A percentile compares a stretch with the other conserved stretches of the same genome.
Conservation (phyloP, 2,329 filamentous ascomycete genomes). For the Colletotrichum siamense region DNA sequence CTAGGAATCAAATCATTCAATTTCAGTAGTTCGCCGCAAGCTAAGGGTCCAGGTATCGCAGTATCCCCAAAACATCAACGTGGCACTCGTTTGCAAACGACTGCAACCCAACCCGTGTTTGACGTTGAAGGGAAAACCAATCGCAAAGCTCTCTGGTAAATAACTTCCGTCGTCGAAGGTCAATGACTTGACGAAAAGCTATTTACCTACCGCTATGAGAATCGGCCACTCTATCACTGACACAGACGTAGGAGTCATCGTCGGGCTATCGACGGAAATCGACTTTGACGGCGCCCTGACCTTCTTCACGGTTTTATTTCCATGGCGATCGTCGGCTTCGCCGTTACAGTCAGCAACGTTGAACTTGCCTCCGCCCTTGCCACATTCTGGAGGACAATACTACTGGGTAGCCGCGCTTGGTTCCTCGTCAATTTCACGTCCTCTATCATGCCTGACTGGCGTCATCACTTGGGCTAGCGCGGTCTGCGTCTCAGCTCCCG, state of each 20-base stretch:
- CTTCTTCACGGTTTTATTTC: background rate
- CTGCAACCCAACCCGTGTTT: no score
- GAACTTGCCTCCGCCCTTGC: background rate
- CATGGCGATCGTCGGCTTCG: background rate
- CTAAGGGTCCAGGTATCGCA: no score
- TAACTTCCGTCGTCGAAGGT: background rate
- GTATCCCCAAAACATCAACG: no score
- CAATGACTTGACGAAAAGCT: background rate
- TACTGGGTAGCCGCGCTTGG: background rate
- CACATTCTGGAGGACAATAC: background rate
- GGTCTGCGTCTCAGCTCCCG: background rate
- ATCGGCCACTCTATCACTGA: background rate
- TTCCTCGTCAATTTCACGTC: background rate
- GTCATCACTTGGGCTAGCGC: background rate
- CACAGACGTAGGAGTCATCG: background rate
- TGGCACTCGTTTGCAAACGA: no score
- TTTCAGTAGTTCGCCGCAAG: no score
- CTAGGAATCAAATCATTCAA: no score
- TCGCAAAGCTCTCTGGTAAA: background rate
- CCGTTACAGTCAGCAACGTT: background rate
- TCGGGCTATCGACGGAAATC: background rate
- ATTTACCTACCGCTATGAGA: background rate
- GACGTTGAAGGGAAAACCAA: no score
- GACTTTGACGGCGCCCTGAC: background rate
- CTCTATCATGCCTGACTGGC: background rate